Base-by-base conservation (phyloP, 805 yeast species). In the Saccharomycopsis sp. region DNA sequence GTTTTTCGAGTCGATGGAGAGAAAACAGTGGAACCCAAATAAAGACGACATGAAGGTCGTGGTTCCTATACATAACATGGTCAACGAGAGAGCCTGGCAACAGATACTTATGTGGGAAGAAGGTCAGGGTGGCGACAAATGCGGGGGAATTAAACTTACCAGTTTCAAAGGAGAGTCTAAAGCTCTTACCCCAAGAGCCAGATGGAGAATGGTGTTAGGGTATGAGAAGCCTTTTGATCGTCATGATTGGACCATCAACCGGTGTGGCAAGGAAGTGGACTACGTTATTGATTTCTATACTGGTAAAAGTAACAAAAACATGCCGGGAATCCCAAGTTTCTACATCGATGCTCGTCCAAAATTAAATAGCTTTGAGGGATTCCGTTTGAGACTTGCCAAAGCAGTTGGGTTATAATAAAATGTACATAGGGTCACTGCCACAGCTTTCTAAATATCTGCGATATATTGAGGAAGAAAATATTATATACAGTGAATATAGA, bases 281-380 rank as follows among this genome's bases (percentile, higher is more conserved):
- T 93, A 93, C 66, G 97, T 93, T 51, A 93, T 93, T 67, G 99
- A 93, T 70, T 93, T 91, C 69, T 93, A 93, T 71, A 70, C 82
- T 12, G 86, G 86, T 3, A 79, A 78, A 56, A 77, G 83, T 7
- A 74, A 75, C 58, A 77, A 80, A 2, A 58, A 65, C 22, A 70
- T 70, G 54, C 78, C 80, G 1, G 77, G 78, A 0, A 69, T 77
- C 65, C 83, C 84, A 5, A 78, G 85, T 60, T 88, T 94, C 59
- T 87, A 79, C 66, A 70, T 93, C 55, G 99, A 93, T 68, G 98
- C 90, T 3, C 81, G 99, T 66, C 99, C 99, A 2, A 94, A 93
- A 68, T 71, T 93, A 56, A 87, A 92, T 69, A 76, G 84, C 52
- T 71, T 82, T 69, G 97, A 91, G 71, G 99, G 98, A 0, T 68